phyloP scores from a whole-genome alignment of 257 asterid species.

The Asclepias syriaca region DNA sequence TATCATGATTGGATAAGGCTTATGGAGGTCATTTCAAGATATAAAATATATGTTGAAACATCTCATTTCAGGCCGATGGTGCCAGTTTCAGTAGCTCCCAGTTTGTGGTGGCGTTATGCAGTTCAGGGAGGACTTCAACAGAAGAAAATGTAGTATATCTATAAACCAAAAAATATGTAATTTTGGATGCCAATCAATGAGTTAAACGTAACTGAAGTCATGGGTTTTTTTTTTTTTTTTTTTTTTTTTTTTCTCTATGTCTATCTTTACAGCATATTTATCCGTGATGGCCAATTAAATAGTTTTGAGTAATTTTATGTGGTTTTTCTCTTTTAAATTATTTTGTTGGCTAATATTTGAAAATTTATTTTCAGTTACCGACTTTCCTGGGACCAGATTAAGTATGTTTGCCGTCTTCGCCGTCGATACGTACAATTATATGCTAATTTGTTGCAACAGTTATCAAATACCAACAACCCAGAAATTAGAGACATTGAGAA shows the following conservation, averaged over 20 bases:
- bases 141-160: conserved; percentile 75
- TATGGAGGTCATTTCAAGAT: conserved; percentile 87
- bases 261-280: not conserved
- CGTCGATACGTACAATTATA: conserved; percentile 84
- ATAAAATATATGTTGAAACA: conserved; percentile 66
- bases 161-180: conserved; percentile 1
- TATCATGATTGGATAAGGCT: conserved; percentile 99
- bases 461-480: conserved; percentile 36
- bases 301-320: not conserved
- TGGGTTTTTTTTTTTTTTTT: not conserved
- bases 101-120: conserved; percentile 95
- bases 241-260: not conserved
- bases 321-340: not conserved
- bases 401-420: conserved; percentile 75
- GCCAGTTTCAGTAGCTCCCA: conserved; percentile 55
- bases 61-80: conserved; percentile 86
- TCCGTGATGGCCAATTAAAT: not conserved
- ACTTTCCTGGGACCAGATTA: conserved; percentile 88
- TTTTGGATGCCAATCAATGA: not conserved
- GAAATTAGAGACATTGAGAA: conserved; percentile 70
- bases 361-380: conserved; percentile 54
- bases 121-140: conserved; percentile 87
- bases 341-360: not conserved
- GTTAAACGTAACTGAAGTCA: not conserved
- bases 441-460: conserved; percentile 74